Conservation (phyloP, 2,329 filamentous ascomycete genomes). For the Aspergillus tamarii region DNA sequence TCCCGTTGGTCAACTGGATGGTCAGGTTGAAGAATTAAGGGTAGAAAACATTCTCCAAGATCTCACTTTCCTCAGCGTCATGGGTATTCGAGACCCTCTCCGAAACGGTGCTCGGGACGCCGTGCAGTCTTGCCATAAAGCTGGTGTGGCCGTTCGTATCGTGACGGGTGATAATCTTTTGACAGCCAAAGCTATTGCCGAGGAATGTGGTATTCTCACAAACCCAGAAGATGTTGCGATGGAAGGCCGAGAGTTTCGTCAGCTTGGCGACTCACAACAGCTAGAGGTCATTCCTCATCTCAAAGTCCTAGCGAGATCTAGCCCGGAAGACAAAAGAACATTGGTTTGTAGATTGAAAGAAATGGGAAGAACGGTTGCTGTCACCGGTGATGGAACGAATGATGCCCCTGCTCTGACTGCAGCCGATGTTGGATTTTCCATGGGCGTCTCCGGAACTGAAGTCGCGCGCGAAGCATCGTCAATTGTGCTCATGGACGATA, state of each 20-base stretch:
- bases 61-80: slow-evolving; percentile 66
- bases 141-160: slow-evolving; percentile 67
- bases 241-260: slow-evolving; percentile 64
- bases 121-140: slow-evolving; percentile 62
- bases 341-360: slow-evolving; percentile 58
- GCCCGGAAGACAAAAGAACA: slow-evolving; percentile 62
- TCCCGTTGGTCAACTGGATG: slow-evolving; percentile 33
- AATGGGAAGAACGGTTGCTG: slow-evolving; percentile 57
- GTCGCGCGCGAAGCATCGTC: slow-evolving; percentile 64
- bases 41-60: slow-evolving; percentile 31
- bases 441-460: slow-evolving; percentile 64
- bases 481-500: slow-evolving; percentile 56
- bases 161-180: slow-evolving; percentile 68
- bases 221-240: slow-evolving; percentile 56
- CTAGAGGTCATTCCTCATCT: slow-evolving; percentile 55
- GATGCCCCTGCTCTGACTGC: slow-evolving; percentile 62
- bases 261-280: slow-evolving; percentile 56
- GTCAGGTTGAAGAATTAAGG: background rate
- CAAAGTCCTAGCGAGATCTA: slow-evolving; percentile 62
- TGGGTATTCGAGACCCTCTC: slow-evolving; percentile 69
- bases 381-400: slow-evolving; percentile 64
- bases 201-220: slow-evolving; percentile 64
- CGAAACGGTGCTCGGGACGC: slow-evolving; percentile 63
- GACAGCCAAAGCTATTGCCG: slow-evolving; percentile 69
- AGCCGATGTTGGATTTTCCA: slow-evolving; percentile 64